Conservation (phyloP, 2,329 filamentous ascomycete genomes). For the Lachnellula cervina region DNA sequence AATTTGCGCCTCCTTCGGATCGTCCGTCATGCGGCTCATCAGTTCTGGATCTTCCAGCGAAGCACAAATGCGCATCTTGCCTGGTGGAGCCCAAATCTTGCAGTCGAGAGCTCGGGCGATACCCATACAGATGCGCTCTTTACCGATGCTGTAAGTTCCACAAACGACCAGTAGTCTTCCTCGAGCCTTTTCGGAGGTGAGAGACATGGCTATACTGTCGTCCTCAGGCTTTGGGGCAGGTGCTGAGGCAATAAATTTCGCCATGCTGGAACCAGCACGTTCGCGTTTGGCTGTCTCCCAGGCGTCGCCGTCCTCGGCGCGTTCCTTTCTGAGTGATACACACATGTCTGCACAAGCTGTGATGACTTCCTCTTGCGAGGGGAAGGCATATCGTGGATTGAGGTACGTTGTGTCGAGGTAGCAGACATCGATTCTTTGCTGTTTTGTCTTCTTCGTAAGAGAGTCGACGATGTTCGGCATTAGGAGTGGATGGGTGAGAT, state of each 20-base stretch:
- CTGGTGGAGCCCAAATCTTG: slow-evolving; percentile 82
- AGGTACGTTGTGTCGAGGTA: slow-evolving; percentile 98
- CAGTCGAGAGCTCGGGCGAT: slow-evolving; percentile 80
- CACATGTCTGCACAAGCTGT: slow-evolving; percentile 83
- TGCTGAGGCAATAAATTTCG: slow-evolving; percentile 51
- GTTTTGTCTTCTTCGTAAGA: slow-evolving; percentile 63
- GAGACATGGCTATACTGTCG: slow-evolving; percentile 22
- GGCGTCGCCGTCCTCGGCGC: slow-evolving; percentile 49
- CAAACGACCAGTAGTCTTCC: slow-evolving; percentile 84
- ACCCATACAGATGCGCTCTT: slow-evolving; percentile 90
- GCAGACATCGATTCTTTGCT: slow-evolving; percentile 90
- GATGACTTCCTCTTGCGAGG: slow-evolving; percentile 82
- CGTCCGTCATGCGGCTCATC: slow-evolving; percentile 66
- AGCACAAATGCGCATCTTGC: slow-evolving; percentile 78
- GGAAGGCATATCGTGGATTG: slow-evolving; percentile 92
- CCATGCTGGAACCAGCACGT: slow-evolving; percentile 54
- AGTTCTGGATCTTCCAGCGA: slow-evolving; percentile 85
- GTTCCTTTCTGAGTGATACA: slow-evolving; percentile 66
- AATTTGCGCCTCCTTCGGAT: slow-evolving; percentile 83
- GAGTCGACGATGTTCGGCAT: slow-evolving; percentile 69
- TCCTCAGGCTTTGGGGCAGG: slow-evolving; percentile 24
- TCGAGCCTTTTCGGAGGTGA: slow-evolving; percentile 32
- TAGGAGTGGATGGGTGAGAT: slow-evolving; percentile 76
- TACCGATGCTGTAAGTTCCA: slow-evolving; percentile 96
- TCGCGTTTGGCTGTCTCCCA: slow-evolving; percentile 54